phyloP scores from a whole-genome alignment of 345 rosid genomes.

The Triadica sebifera region DNA sequence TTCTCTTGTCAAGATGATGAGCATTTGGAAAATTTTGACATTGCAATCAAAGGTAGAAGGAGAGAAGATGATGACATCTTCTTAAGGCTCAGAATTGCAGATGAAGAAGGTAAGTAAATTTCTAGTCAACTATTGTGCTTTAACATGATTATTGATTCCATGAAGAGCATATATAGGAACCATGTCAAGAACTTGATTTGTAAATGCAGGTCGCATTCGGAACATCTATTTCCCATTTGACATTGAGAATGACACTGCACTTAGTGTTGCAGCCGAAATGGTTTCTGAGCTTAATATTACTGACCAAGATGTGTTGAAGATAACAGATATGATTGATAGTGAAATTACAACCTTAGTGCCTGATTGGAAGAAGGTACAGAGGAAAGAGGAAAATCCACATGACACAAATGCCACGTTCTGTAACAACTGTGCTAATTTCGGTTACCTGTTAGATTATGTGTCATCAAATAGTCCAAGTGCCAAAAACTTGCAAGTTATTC shows the following conservation, averaged over 20 bases:
- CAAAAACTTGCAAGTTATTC: conserved; percentile 50
- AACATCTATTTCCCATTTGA: conserved; percentile 93
- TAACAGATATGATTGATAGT: conserved; percentile 84
- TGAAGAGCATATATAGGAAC: neutral
- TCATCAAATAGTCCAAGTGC: conserved; percentile 36
- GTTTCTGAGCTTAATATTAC: conserved; percentile 75
- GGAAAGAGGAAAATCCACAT: conserved; percentile 30
- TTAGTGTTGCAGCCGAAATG: conserved; percentile 87
- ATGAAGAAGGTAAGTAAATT: too few relatives aligned
- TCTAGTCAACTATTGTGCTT: too few relatives aligned
- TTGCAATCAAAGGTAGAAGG: too few relatives aligned
- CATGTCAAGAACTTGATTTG: neutral
- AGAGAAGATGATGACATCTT: too few relatives aligned
- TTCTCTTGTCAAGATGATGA: too few relatives aligned
- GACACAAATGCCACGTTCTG: conserved; percentile 26
- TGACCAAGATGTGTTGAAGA: conserved; percentile 73
- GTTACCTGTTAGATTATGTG: conserved; percentile 37
- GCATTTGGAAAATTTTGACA: too few relatives aligned
- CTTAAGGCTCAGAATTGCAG: too few relatives aligned
- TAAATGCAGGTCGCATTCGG: conserved; percentile 56
- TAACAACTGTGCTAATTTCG: conserved; percentile 43
- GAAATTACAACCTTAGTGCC: conserved; percentile 74
- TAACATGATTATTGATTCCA: neutral
- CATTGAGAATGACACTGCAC: conserved; percentile 60
- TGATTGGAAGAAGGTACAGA: conserved; percentile 47